These are phyloP conservation scores for Colletotrichum neosansevieriae DNA, from an alignment of 2,329 filamentous ascomycete genomes.

Conservation along the genomic window DNA sequence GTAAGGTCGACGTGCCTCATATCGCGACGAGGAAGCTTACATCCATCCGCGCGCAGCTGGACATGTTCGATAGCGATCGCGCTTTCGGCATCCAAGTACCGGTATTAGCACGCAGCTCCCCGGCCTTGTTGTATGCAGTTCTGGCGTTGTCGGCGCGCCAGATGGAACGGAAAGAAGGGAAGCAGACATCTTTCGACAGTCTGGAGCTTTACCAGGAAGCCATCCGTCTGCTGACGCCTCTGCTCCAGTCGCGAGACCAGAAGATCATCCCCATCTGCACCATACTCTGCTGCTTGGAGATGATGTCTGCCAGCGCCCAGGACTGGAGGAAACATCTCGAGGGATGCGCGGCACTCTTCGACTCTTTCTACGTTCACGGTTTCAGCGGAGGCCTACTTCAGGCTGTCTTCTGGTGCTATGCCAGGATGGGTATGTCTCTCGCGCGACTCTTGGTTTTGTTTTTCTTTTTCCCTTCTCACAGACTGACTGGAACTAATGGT, in stretches of 20 bases:
- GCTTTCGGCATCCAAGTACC: conserved; percentile 66
- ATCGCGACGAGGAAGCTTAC: not conserved
- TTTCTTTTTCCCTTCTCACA: too few species aligned
- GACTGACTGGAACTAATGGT: not conserved
- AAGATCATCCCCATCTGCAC: conserved; percentile 53
- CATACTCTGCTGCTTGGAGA: conserved; percentile 56
- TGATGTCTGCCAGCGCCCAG: conserved; percentile 55
- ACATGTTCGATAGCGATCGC: conserved; percentile 68
- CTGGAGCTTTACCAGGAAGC: conserved; percentile 67
- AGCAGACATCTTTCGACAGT: conserved; percentile 61
- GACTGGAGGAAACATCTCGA: conserved; percentile 70
- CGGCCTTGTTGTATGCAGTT: conserved; percentile 62
- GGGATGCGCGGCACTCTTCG: conserved; percentile 67
- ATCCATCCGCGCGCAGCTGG: conserved; percentile 54
- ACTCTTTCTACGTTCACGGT: conserved; percentile 65
- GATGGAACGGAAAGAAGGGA: conserved; percentile 62
- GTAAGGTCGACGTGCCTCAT: conserved; percentile 44
- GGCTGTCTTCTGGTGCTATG: conserved; percentile 71
- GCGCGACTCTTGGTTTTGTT: not conserved
- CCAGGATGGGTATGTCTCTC: conserved; percentile 61
- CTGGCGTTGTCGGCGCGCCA: conserved; percentile 67
- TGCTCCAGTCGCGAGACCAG: conserved; percentile 49
- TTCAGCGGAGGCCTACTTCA: conserved; percentile 64
- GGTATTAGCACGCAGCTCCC: conserved; percentile 59
- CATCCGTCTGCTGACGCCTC: conserved; percentile 56